Evolutionary conservation across 176 grass and related monocot genomes (phyloP).

Genomic region (Aegilops speltoides): DNA sequence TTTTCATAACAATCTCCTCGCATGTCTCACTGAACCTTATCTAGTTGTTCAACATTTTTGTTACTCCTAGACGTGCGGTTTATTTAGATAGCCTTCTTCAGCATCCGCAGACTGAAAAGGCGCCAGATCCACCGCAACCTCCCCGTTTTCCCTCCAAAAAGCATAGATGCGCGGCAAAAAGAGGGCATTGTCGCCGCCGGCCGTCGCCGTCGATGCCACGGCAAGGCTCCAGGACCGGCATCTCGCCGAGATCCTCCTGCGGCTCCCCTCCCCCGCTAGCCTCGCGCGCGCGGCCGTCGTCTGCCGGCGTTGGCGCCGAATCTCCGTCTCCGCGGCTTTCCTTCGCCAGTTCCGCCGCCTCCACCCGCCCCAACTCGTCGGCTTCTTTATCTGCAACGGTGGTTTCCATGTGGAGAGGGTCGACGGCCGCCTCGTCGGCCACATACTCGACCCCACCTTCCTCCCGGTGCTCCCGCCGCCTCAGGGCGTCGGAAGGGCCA

Average conservation of each 20-base stretch:
- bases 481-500: neutral
- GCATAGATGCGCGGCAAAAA: neutral
- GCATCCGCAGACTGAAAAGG: neutral
- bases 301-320: neutral
- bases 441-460: neutral
- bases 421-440: neutral
- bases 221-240: neutral
- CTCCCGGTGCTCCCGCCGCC: neutral
- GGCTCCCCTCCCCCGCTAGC: neutral
- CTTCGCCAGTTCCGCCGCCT: neutral
- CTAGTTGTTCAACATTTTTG: too few relatives aligned
- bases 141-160: neutral
- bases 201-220: neutral
- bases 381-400: slow-evolving; percentile 14
- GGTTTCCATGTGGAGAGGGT: neutral
- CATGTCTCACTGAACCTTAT: too few relatives aligned
- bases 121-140: neutral
- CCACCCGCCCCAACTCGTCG: slow-evolving; percentile 2
- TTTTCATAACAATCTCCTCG: too few relatives aligned
- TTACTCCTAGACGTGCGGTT: too few relatives aligned
- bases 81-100: neutral
- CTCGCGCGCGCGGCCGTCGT: slow-evolving; percentile 1
- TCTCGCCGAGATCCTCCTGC: slow-evolving; percentile 26
- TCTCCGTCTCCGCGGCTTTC: neutral
- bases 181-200: neutral